Conservation (phyloP, 106 monocot species). For the Platanthera guangdongensis region DNA sequence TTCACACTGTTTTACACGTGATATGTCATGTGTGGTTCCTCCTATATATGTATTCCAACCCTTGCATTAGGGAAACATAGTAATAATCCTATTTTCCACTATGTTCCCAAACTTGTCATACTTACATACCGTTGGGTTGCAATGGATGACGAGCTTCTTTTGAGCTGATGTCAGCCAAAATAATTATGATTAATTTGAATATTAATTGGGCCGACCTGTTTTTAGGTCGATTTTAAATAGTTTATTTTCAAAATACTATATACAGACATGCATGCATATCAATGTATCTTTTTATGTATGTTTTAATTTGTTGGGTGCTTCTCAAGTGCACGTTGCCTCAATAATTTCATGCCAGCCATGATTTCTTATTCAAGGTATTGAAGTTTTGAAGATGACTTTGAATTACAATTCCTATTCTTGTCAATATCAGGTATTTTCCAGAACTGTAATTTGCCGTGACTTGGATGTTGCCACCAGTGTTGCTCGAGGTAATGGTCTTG, state of each 20-base stretch:
- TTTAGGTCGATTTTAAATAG: not conserved
- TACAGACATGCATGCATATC: no score
- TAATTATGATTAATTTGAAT: not conserved
- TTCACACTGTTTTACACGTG: no score
- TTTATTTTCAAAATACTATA: not conserved
- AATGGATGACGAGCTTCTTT: not conserved
- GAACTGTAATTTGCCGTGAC: slow-evolving; percentile 95
- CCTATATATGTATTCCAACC: no score
- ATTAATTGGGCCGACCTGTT: not conserved
- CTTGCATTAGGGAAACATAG: no score
- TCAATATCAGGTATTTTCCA: slow-evolving; percentile 74
- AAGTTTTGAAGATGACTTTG: not conserved
- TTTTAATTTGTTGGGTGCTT: not conserved
- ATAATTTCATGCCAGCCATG: not conserved
- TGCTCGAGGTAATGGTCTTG: slow-evolving; percentile 68
- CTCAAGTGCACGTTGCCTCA: not conserved
- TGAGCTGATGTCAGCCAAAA: not conserved
- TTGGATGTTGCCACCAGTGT: slow-evolving; percentile 90
- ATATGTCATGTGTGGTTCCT: no score
- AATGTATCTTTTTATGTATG: no score
- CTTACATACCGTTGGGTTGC: no score
- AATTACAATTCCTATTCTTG: not conserved
- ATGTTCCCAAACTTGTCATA: no score
- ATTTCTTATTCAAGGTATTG: not conserved
- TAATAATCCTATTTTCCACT: no score